phyloP scores from a whole-genome alignment of 1,284 basidiomycete genomes.

The Uromyces viciae-fabae region DNA sequence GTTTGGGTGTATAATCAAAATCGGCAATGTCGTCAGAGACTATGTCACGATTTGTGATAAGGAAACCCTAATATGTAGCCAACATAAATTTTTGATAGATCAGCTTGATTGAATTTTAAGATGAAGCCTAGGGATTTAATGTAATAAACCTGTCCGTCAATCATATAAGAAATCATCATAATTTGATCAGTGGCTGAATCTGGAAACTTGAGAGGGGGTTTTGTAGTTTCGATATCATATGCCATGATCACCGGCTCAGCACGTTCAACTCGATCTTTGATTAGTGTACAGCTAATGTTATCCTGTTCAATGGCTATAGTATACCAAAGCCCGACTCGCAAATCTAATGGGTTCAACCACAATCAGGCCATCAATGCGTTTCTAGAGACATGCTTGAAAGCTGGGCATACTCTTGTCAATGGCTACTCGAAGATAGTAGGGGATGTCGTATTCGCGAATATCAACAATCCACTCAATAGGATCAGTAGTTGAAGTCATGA shows the following conservation, averaged over 20 bases:
- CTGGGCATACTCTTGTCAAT: conserved; percentile 75
- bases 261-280: conserved; percentile 87
- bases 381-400: neutral
- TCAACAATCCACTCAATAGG: conserved; percentile 89
- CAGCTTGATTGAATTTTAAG: neutral
- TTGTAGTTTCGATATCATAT: conserved; percentile 98
- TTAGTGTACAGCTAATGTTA: conserved; percentile 68
- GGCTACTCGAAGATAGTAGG: conserved; percentile 94
- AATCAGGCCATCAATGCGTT: neutral
- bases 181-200: conserved; percentile 94
- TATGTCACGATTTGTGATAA: conserved; percentile 97
- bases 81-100: neutral
- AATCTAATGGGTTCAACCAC: conserved; percentile 59
- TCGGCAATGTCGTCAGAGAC: conserved; percentile 96
- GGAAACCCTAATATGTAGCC: conserved; percentile 84
- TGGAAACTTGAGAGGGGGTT: conserved; percentile 96
- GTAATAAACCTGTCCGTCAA: conserved; percentile 64
- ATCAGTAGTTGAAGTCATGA: conserved; percentile 59
- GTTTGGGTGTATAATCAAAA: conserved; percentile 98
- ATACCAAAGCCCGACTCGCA: conserved; percentile 98
- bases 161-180: conserved; percentile 99
- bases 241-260: conserved; percentile 99
- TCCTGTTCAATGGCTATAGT: conserved; percentile 73
- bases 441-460: conserved; percentile 92
- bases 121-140: neutral